Evolutionary conservation across 192 early-diverging fungal species (phyloP), one percentile per base, ranked within the genome.

Genomic region (Coemansia sp.): DNA sequence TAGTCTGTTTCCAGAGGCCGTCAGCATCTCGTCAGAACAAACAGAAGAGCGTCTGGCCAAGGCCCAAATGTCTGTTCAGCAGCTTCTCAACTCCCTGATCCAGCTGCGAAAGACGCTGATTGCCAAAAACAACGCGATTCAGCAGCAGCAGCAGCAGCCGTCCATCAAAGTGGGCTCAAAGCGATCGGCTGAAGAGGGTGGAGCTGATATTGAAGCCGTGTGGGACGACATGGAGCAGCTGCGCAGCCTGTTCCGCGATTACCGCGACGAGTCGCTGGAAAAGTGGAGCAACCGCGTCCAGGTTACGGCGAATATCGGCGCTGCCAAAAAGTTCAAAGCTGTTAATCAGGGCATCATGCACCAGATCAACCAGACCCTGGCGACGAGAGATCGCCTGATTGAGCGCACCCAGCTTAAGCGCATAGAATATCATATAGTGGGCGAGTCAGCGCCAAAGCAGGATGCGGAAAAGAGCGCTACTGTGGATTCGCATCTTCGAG

Each of bases 281-380:
- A 97, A 95, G 64, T 98, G 96, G 96, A 88, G 86, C 67, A 87
- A 84, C 74, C 96, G 95, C 67, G 89, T 93, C 1, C 87, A 89
- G 56, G 80, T 87, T 11, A 83, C 91, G 4, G 84, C 86, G 6
- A 87, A 85, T 27, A 81, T 88, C 10, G 79, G 87, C 0, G 74
- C 88, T 35, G 82, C 86, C 68, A 98, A 95, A 63, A 95, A 95
- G 68, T 96, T 98, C 84, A 97, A 95, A 69, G 92, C 92, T 0
- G 89, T 98, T 67, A 93, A 98, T 81, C 90, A 93, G 80, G 83
- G 87, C 24, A 83, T 90, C 14, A 62, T 89, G 69, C 78, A 81
- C 35, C 94, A 95, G 78, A 87, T 94, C 55, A 62, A 80, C n/a
- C 80, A 84, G 52, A 74, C 90, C 0, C 70, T 95, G 64, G 68